Base-by-base conservation (phyloP, 1,284 basidiomycete genomes). In the Dichomitus squalens region DNA sequence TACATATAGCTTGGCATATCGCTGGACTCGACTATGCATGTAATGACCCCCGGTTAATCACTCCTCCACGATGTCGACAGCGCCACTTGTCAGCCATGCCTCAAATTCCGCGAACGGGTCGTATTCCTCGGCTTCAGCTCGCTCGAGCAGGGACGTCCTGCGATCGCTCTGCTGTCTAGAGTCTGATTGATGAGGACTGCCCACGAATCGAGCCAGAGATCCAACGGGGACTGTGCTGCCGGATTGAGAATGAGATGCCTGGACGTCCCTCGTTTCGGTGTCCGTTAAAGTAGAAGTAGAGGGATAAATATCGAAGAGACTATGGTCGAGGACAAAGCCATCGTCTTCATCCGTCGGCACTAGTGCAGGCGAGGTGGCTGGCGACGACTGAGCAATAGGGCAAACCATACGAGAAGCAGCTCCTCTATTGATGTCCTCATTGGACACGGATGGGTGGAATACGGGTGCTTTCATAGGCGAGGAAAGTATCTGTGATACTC, bases 81-180 rank as follows among this genome's bases (percentile, higher is more conserved):
- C 72, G 25, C 74, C 80, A 49, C 78, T 79, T 16, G 73, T 72
- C 27, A 83, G 57, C 80, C 79, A 82, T 16, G 71, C 73, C 47
- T 79, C 75, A n/a, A 83, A 75, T 47, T 82, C 80, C 9, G 73
- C 79, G 20, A 81, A 61, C n/a, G 74, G 66, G 50, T 79, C 75
- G 23, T 70, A 68, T 31, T 49, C n/a, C 20, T 47, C 41, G 11
- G 52, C 52, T 39, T 48, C 36, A 14, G 50, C 43, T 14, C 18
- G 27, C 31, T 12, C 16, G 9, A 25, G 23, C 33, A 31, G 20
- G 29, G 29, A 11, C 11, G 11, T 5, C 29, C 11, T 31, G 34
- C 4, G 5, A 12, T 20, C n/a, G 21, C 6, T 27, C 9, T 29
- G n/a, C 18, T 8, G 39, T 53, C 46, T 16, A 52, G 3, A 25